These are phyloP conservation scores for Calonectria crousiana DNA, from an alignment of 2,329 filamentous ascomycete species.

Conservation along the genomic window DNA sequence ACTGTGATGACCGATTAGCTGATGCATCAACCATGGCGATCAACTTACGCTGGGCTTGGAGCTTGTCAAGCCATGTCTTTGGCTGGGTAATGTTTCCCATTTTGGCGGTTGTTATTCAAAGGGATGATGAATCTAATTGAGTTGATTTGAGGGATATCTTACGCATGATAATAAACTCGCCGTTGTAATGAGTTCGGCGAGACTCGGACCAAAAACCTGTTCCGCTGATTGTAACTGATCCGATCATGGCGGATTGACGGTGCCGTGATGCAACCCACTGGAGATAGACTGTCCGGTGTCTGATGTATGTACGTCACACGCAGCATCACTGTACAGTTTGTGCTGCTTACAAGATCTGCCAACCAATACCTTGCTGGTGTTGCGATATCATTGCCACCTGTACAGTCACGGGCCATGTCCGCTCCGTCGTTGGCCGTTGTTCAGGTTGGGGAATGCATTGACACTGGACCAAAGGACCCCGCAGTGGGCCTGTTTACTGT, in stretches of 20 bases:
- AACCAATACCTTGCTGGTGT: background rate
- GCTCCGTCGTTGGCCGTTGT: background rate
- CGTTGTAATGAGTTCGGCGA: too few relatives aligned
- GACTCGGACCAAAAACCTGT: too few relatives aligned
- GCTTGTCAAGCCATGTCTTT: conserved; percentile 57
- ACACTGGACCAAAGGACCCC: background rate
- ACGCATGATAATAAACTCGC: too few relatives aligned
- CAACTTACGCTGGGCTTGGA: conserved; percentile 54
- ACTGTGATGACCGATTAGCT: conserved; percentile 45
- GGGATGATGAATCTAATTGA: background rate
- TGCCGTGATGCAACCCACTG: too few relatives aligned
- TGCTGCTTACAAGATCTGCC: background rate
- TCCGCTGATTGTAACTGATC: too few relatives aligned
- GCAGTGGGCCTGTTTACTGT: background rate
- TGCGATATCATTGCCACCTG: background rate
- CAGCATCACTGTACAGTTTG: background rate
- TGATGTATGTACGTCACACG: background rate
- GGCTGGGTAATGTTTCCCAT: conserved; percentile 47
- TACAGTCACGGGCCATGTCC: background rate
- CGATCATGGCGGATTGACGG: too few relatives aligned
- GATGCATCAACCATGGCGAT: background rate
- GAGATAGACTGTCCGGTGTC: too few relatives aligned
- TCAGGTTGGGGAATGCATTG: background rate
- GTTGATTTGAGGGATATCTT: background rate
- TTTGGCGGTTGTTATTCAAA: background rate